Evolutionary conservation across 192 early-diverging fungal genomes (phyloP).

Genomic region (Backusella luteola): DNA sequence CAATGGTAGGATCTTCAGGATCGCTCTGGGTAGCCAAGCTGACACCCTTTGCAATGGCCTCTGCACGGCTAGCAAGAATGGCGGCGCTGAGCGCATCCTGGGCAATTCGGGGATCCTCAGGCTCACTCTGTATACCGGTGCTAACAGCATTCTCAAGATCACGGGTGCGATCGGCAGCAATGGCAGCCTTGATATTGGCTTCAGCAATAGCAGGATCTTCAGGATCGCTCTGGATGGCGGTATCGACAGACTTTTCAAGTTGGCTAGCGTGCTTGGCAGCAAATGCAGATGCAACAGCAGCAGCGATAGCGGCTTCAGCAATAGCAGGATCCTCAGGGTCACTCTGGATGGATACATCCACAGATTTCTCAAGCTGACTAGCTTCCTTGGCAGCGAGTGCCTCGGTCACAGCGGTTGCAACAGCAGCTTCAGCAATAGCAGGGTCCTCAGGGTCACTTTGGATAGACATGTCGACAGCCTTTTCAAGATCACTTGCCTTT

Average conservation of each 20-base stretch:
- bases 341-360: neutral
- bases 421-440: neutral
- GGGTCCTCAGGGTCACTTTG: neutral
- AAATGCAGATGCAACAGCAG: constrained; percentile 25
- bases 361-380: constrained; percentile 17
- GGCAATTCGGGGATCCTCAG: neutral
- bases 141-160: constrained; percentile 18
- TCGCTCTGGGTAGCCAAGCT: constrained; percentile 11
- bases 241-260: constrained; percentile 12
- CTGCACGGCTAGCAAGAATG: neutral
- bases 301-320: neutral
- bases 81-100: neutral
- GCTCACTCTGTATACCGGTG: neutral
- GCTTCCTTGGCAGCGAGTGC: constrained; percentile 10
- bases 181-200: constrained; percentile 5
- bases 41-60: neutral
- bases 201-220: neutral
- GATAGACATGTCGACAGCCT: neutral
- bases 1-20: neutral
- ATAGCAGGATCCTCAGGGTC: neutral
- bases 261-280: constrained; percentile 15
- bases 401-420: neutral
- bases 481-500: neutral
- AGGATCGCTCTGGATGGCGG: neutral
- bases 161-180: constrained; percentile 1